Evolutionary conservation across 108 stramenopile genomes (phyloP).

Genomic region (Nitzschia sp.): DNA sequence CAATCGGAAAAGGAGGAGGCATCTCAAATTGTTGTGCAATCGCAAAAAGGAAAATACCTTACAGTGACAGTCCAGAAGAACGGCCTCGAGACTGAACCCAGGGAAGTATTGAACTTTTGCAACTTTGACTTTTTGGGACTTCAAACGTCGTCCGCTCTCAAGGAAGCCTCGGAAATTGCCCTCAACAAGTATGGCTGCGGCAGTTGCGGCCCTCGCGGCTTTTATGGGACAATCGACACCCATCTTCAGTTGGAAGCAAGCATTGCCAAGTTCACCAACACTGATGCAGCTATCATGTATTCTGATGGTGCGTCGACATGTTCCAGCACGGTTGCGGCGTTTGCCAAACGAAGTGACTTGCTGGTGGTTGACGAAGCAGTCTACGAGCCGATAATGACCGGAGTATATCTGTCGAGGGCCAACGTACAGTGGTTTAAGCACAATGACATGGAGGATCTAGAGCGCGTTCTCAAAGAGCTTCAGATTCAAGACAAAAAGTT

Average conservation of each 20-base stretch:
- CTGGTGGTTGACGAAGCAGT: conserved; percentile 92
- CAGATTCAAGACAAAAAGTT: conserved; percentile 70
- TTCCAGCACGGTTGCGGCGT: conserved; percentile 94
- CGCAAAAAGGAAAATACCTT: conserved; percentile 33
- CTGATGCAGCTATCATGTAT: conserved; percentile 95
- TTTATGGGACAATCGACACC: conserved; percentile 98
- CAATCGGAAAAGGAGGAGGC: conserved; percentile 4
- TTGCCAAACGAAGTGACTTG: conserved; percentile 97
- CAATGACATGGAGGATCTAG: conserved; percentile 96
- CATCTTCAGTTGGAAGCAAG: conserved; percentile 89
- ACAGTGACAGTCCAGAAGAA: conserved; percentile 9
- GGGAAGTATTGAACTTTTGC: conserved; percentile 85
- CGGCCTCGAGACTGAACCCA: neutral
- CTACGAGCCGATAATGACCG: conserved; percentile 91
- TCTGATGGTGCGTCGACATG: conserved; percentile 91
- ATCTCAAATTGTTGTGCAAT: conserved; percentile 34
- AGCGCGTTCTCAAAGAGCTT: conserved; percentile 86
- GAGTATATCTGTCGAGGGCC: conserved; percentile 85
- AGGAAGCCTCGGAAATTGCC: conserved; percentile 65
- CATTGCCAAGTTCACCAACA: conserved; percentile 78
- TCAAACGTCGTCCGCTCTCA: conserved; percentile 48
- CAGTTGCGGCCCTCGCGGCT: conserved; percentile 98
- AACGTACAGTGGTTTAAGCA: conserved; percentile 94
- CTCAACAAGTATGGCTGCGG: conserved; percentile 92
- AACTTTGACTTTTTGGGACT: conserved; percentile 79